Evolutionary conservation across 495 filamentous ascomycete species (phyloP).

Genomic region (Cenococcum geophilum): DNA sequence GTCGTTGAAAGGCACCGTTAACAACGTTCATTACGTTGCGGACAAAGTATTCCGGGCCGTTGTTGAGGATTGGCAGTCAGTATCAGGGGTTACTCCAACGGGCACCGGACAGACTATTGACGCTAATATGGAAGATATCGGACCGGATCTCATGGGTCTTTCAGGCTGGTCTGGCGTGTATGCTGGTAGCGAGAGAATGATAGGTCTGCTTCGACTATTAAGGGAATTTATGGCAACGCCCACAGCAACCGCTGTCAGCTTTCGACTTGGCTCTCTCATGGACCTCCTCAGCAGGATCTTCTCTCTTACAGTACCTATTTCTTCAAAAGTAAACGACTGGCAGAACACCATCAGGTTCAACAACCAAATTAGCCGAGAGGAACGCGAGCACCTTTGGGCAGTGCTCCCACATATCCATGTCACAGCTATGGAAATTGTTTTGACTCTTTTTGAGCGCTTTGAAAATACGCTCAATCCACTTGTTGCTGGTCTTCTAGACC

Average conservation of each 20-base stretch:
- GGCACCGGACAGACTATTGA: constrained; percentile 26
- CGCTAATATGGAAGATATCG: constrained; percentile 39
- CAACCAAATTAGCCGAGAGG: constrained; percentile 64
- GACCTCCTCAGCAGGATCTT: constrained; percentile 63
- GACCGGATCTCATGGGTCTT: constrained; percentile 48
- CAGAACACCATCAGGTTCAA: constrained; percentile 47
- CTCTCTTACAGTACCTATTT: constrained; percentile 54
- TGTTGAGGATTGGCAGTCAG: constrained; percentile 70
- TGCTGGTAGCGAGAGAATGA: constrained; percentile 61
- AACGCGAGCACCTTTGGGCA: constrained; percentile 66
- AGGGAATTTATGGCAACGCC: constrained; percentile 51
- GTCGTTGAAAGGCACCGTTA: constrained; percentile 52
- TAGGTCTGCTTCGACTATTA: constrained; percentile 52
- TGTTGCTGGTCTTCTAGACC: constrained; percentile 56
- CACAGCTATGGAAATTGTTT: constrained; percentile 55
- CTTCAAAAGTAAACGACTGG: constrained; percentile 21
- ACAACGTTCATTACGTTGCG: constrained; percentile 58
- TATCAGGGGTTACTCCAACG: constrained; percentile 35
- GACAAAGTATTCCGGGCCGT: constrained; percentile 71
- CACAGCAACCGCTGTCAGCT: constrained; percentile 53
- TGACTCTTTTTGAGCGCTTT: constrained; percentile 49
- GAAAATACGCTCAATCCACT: constrained; percentile 49
- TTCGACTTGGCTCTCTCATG: constrained; percentile 59
- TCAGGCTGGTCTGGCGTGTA: constrained; percentile 64
- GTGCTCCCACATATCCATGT: constrained; percentile 68